Evolutionary conservation across 768 basidiomycete genomes (phyloP), one percentile per base, ranked within the genome.

Genomic region (Mycena polygramma): DNA sequence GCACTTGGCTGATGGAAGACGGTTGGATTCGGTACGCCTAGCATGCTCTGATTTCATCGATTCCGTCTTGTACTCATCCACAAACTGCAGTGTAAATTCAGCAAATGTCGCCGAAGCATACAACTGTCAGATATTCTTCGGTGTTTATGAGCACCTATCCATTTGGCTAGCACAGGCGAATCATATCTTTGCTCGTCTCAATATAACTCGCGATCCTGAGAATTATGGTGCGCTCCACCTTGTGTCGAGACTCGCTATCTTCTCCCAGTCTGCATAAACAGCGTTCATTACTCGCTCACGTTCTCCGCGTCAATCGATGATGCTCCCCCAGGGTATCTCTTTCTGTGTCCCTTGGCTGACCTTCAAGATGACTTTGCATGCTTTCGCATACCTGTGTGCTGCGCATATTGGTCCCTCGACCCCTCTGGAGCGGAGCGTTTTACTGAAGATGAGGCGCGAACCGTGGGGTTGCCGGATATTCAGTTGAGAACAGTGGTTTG

Each of bases 21-120:
- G 45, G 45, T 46, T 46, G 45, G 45, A 46, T 46, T 46, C 45
- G 45, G 45, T n/a, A n/a, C n/a, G n/a, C n/a, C n/a, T n/a, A n/a
- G n/a, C n/a, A n/a, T n/a, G n/a, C n/a, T n/a, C n/a, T n/a, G n/a
- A n/a, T n/a, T n/a, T n/a, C n/a, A n/a, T n/a, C n/a, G n/a, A n/a
- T n/a, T n/a, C n/a, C n/a, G n/a, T n/a, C n/a, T n/a, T n/a, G n/a
- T n/a, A n/a, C n/a, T n/a, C n/a, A n/a, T n/a, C n/a, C n/a, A n/a
- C n/a, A n/a, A n/a, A n/a, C n/a, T n/a, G n/a, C n/a, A n/a, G n/a
- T n/a, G n/a, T n/a, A n/a, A n/a, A n/a, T n/a, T n/a, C n/a, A n/a
- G n/a, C n/a, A n/a, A n/a, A n/a, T n/a, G n/a, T n/a, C n/a, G n/a
- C n/a, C n/a, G n/a, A n/a, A n/a, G n/a, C n/a, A n/a, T n/a, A n/a